Conservation (phyloP, 768 basidiomycete genomes). For the Rhodotorula paludigena region DNA sequence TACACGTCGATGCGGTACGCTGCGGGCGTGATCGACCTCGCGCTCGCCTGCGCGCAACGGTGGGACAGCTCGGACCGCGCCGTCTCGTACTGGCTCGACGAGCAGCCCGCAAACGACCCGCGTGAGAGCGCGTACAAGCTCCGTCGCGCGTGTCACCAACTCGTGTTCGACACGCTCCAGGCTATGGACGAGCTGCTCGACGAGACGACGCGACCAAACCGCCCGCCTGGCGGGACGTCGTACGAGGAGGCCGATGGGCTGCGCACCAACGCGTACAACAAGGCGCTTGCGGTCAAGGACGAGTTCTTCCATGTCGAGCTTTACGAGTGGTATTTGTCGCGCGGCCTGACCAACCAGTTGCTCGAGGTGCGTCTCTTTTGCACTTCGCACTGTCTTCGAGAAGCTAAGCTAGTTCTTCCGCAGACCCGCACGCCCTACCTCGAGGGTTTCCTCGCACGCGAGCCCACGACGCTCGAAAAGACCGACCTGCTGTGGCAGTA, state of each 20-base stretch:
- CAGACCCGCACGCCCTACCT: slow-evolving; percentile 82
- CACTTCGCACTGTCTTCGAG: slow-evolving; percentile 1
- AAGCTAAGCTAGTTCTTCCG: slow-evolving; percentile 7
- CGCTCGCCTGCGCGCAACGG: slow-evolving; percentile 72
- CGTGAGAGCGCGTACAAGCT: slow-evolving; percentile 59
- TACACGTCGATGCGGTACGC: slow-evolving; percentile 80
- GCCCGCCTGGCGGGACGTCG: not conserved
- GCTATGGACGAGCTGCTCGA: slow-evolving; percentile 63
- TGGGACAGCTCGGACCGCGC: slow-evolving; percentile 67
- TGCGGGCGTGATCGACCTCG: slow-evolving; percentile 78
- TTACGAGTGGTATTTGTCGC: slow-evolving; percentile 87
- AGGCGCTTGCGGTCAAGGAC: slow-evolving; percentile 78
- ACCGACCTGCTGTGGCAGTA: slow-evolving; percentile 93
- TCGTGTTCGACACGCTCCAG: slow-evolving; percentile 72
- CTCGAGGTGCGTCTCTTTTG: slow-evolving; percentile 62
- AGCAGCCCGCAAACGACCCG: slow-evolving; percentile 57
- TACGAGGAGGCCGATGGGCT: slow-evolving; percentile 63
- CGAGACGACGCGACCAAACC: slow-evolving; percentile 49
- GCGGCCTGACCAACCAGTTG: slow-evolving; percentile 76
- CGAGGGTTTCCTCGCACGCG: slow-evolving; percentile 77
- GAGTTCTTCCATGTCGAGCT: slow-evolving; percentile 88
- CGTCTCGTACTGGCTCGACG: slow-evolving; percentile 62
- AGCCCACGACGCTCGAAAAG: slow-evolving; percentile 73
- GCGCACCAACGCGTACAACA: slow-evolving; percentile 76
- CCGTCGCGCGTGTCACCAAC: slow-evolving; percentile 70